phyloP scores from a whole-genome alignment of 176 grass and related monocot species.

The Zoysia pacifica region DNA sequence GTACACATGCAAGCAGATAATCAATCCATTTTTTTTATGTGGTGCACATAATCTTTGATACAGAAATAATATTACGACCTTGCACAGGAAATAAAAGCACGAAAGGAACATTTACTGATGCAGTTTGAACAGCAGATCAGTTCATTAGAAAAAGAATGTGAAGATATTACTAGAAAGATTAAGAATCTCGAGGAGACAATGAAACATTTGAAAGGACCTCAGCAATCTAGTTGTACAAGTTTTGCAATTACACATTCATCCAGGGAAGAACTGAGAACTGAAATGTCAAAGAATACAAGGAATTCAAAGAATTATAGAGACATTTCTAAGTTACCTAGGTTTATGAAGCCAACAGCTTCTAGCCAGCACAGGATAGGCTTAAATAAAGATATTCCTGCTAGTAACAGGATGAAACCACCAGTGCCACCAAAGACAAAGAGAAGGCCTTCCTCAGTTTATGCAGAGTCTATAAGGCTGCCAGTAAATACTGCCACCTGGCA shows the following conservation, averaged over 20 bases:
- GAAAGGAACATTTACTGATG: slow-evolving; percentile 60
- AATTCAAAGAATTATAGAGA: slow-evolving; percentile 42
- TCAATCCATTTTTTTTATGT: neutral
- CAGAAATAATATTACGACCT: slow-evolving; percentile 35
- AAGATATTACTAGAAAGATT: slow-evolving; percentile 67
- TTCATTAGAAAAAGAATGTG: slow-evolving; percentile 73
- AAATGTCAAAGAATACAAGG: slow-evolving; percentile 39
- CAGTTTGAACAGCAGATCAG: slow-evolving; percentile 54
- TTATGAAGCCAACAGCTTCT: slow-evolving; percentile 87
- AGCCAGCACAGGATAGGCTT: slow-evolving; percentile 67
- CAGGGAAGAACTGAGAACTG: slow-evolving; percentile 56
- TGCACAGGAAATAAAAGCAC: slow-evolving; percentile 67
- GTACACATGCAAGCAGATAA: slow-evolving; percentile 15
- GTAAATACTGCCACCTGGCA: slow-evolving; percentile 57
- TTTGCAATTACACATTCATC: slow-evolving; percentile 38
- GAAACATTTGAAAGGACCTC: slow-evolving; percentile 48
- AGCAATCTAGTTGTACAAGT: slow-evolving; percentile 35
- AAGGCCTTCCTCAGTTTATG: slow-evolving; percentile 80
- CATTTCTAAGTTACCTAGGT: slow-evolving; percentile 64
- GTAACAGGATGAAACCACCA: slow-evolving; percentile 59
- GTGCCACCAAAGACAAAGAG: slow-evolving; percentile 60
- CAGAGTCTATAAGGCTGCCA: slow-evolving; percentile 72
- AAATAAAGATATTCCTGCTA: slow-evolving; percentile 42
- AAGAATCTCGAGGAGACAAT: slow-evolving; percentile 58
- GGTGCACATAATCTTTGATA: slow-evolving; percentile 3